Evolutionary conservation across 306 rosid genomes (phyloP).

Genomic region (Clitoria ternatea): DNA sequence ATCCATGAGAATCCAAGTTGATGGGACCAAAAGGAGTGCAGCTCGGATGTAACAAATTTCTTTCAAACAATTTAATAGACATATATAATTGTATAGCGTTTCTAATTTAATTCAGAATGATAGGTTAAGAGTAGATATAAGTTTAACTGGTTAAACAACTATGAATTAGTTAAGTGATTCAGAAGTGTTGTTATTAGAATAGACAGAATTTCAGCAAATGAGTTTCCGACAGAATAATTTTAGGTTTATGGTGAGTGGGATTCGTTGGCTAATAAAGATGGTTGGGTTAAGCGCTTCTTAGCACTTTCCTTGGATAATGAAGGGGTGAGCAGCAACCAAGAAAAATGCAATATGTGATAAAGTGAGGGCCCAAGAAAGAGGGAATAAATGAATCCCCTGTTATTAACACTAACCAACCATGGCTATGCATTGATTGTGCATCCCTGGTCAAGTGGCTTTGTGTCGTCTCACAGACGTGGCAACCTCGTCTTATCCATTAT

Average conservation of each 20-base stretch:
- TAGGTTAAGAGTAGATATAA: no score
- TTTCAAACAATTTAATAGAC: no score
- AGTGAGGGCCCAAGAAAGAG: neutral
- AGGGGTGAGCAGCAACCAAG: neutral
- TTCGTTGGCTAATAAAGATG: neutral
- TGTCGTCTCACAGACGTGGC: neutral
- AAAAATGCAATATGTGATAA: neutral
- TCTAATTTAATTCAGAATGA: no score
- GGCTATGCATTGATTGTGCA: no score
- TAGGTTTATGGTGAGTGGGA: neutral
- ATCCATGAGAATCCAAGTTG: no score
- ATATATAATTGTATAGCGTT: no score
- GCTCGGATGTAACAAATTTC: no score
- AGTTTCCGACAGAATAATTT: conserved; percentile 3
- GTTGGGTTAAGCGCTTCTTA: neutral
- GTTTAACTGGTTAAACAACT: no score
- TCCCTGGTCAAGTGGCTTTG: neutral
- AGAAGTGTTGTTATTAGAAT: no score
- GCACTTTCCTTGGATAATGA: neutral
- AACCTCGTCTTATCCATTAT: neutral
- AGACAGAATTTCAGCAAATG: no score
- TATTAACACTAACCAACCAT: neutral
- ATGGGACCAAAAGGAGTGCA: no score
- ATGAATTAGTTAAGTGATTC: no score
- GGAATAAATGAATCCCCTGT: neutral